phyloP scores from a whole-genome alignment of 2,329 filamentous ascomycete species.

The Apiospora koreana region DNA sequence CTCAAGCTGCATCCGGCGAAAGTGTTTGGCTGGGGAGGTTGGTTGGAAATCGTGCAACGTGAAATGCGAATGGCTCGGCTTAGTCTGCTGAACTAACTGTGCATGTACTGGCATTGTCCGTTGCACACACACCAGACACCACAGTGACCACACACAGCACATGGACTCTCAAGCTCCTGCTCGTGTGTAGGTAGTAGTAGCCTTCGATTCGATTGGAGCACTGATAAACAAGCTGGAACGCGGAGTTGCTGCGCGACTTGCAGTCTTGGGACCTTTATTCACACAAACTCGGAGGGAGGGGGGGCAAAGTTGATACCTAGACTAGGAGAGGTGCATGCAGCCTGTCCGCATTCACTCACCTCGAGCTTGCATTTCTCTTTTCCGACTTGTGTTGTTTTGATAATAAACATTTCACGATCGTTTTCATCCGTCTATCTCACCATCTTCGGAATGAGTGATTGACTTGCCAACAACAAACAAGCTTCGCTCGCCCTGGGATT shows the following conservation, averaged over 20 bases:
- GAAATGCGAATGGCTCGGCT: not conserved
- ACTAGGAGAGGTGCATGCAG: not conserved
- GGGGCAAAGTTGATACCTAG: not conserved
- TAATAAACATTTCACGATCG: conserved; percentile 1
- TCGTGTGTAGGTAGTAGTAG: not conserved
- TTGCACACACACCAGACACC: not conserved
- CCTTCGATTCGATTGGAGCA: not conserved
- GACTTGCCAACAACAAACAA: not conserved
- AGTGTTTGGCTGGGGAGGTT: not conserved
- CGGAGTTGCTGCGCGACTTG: conserved; percentile 2
- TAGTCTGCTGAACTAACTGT: not conserved
- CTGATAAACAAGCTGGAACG: conserved; percentile 6
- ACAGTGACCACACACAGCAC: not conserved
- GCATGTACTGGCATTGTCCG: not conserved
- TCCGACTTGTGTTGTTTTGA: not conserved
- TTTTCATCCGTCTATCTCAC: not conserved
- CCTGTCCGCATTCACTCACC: conserved; percentile 5
- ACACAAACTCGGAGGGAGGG: not conserved
- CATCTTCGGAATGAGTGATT: not conserved
- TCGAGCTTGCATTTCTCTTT: not conserved
- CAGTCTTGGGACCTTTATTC: not conserved
- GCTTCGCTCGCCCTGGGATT: conserved; percentile 1
- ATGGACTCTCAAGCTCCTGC: not conserved
- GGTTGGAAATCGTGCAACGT: not conserved
- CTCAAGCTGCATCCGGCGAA: not conserved